phyloP scores from a whole-genome alignment of 768 basidiomycete genomes.

The Lactifluus echinatus region DNA sequence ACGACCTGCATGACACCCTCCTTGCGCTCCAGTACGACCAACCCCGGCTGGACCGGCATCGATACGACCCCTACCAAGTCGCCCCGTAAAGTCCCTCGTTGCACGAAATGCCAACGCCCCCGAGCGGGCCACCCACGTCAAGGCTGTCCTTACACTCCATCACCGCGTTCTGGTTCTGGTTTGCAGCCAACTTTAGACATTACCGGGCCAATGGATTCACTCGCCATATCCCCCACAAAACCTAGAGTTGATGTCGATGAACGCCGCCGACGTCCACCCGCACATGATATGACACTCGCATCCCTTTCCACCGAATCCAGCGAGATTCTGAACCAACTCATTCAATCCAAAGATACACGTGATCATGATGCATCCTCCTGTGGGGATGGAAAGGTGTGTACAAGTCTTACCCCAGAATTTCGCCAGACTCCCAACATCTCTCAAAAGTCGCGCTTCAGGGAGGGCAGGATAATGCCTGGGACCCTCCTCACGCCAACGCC shows the following conservation, averaged over 20 bases:
- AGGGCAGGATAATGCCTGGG: slow-evolving; percentile 19
- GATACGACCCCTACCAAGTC: slow-evolving; percentile 29
- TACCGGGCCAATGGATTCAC: slow-evolving; percentile 8
- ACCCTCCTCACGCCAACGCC: slow-evolving; percentile 12
- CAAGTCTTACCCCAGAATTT: background rate
- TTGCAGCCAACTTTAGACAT: slow-evolving; percentile 4
- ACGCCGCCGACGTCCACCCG: slow-evolving; percentile 25
- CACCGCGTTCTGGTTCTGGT: background rate
- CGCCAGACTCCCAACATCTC: background rate
- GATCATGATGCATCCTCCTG: slow-evolving; percentile 26
- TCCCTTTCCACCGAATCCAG: slow-evolving; percentile 43
- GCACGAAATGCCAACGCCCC: slow-evolving; percentile 48
- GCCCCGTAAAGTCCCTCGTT: slow-evolving; percentile 45
- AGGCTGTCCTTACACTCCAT: slow-evolving; percentile 41
- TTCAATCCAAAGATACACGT: slow-evolving; percentile 36
- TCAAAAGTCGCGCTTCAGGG: background rate
- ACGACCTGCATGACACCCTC: slow-evolving; percentile 8
- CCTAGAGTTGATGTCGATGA: slow-evolving; percentile 12
- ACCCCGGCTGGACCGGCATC: slow-evolving; percentile 2
- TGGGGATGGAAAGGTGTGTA: background rate
- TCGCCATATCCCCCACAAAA: slow-evolving; percentile 15
- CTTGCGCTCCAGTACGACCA: slow-evolving; percentile 10
- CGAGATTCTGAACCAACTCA: slow-evolving; percentile 38
- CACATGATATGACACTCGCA: slow-evolving; percentile 35
- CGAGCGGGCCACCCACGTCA: slow-evolving; percentile 55